phyloP scores from a whole-genome alignment of 2,329 filamentous ascomycete genomes.

The Cytospora mali region DNA sequence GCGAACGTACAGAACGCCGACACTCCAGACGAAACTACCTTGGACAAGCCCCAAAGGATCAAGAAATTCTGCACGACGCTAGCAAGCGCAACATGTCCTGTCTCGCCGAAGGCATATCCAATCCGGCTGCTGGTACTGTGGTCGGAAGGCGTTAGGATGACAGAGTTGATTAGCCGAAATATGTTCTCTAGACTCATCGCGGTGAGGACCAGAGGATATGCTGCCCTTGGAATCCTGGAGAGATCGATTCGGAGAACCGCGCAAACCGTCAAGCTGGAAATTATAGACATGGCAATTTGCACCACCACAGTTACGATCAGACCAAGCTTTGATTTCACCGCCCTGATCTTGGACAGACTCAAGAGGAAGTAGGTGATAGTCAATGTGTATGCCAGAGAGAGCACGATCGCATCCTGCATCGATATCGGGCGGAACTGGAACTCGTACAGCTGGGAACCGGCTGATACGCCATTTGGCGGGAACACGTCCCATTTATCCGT shows the following conservation, averaged over 20 bases:
- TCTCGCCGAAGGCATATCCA: conserved; percentile 72
- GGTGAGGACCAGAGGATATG: conserved; percentile 76
- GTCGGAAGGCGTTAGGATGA: conserved; percentile 71
- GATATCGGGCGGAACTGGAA: conserved; percentile 79
- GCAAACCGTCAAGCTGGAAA: conserved; percentile 80
- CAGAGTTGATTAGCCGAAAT: conserved; percentile 75
- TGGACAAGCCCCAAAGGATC: conserved; percentile 67
- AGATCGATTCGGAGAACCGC: conserved; percentile 75
- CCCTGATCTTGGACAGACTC: conserved; percentile 69
- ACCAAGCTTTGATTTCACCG: conserved; percentile 75
- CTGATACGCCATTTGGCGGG: conserved; percentile 57
- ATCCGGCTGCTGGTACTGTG: conserved; percentile 70
- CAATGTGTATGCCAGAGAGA: conserved; percentile 67
- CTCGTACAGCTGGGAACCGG: conserved; percentile 68
- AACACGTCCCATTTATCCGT: conserved; percentile 66
- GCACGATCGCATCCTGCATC: conserved; percentile 62
- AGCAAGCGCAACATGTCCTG: conserved; percentile 68
- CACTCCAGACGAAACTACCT: conserved; percentile 68
- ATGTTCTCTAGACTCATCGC: conserved; percentile 79
- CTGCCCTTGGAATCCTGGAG: conserved; percentile 71
- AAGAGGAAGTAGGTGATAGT: conserved; percentile 66
- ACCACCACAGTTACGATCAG: conserved; percentile 70
- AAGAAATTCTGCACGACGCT: conserved; percentile 70
- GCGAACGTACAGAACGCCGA: conserved; percentile 77
- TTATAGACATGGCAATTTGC: conserved; percentile 72